These are phyloP conservation scores for Huntiella omanensis DNA, from an alignment of 2,329 filamentous ascomycete genomes.

Conservation along the genomic window DNA sequence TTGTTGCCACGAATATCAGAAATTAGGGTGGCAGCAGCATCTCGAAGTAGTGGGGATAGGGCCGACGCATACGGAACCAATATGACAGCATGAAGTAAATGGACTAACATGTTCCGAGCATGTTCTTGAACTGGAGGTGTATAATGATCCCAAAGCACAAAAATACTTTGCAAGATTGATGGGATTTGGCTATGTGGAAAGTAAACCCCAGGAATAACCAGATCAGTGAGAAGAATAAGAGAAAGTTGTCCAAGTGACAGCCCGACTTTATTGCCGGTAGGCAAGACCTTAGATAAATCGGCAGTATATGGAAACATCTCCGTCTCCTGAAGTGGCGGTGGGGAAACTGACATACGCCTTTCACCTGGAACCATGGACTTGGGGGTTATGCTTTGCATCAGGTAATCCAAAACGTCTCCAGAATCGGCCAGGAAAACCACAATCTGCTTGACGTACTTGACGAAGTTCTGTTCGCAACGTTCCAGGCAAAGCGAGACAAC, in stretches of 20 bases:
- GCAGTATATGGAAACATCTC: constrained; percentile 71
- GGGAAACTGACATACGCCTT: constrained; percentile 40
- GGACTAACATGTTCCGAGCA: constrained; percentile 91
- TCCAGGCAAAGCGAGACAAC: constrained; percentile 90
- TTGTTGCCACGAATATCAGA: constrained; percentile 76
- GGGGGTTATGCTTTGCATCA: constrained; percentile 76
- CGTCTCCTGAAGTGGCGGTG: constrained; percentile 54
- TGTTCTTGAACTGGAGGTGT: constrained; percentile 90
- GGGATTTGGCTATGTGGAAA: constrained; percentile 64
- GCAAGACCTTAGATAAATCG: constrained; percentile 59
- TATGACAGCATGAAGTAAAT: constrained; percentile 89
- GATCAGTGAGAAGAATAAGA: constrained; percentile 79
- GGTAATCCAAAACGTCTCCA: constrained; percentile 85
- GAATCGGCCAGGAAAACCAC: constrained; percentile 66
- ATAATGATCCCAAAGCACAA: constrained; percentile 95
- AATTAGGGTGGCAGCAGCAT: constrained; percentile 69
- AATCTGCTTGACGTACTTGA: constrained; percentile 94
- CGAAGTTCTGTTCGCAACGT: constrained; percentile 89
- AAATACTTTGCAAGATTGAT: constrained; percentile 72
- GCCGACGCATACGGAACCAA: constrained; percentile 51
- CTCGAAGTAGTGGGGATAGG: constrained; percentile 24
- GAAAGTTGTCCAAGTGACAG: constrained; percentile 87
- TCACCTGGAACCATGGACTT: constrained; percentile 94
- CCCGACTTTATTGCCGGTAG: constrained; percentile 75
- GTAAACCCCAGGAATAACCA: constrained; percentile 84